Evolutionary conservation across 2,329 filamentous ascomycete species (phyloP).

Genomic region (Ramularia endophylla): DNA sequence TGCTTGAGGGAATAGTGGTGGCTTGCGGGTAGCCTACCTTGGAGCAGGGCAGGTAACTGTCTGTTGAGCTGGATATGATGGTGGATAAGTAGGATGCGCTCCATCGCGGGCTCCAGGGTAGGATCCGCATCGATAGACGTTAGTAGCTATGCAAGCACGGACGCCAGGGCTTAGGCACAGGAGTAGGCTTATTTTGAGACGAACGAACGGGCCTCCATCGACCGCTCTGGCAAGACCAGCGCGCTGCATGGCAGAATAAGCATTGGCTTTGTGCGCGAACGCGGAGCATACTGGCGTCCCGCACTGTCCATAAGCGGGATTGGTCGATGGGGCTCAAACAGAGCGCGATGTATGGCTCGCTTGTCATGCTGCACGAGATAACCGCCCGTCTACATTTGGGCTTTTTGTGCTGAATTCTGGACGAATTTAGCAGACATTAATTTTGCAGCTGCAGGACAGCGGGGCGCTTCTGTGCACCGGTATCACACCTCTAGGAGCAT

Average conservation of each 20-base stretch:
- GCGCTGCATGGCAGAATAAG: slow-evolving; percentile 16
- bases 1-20: slow-evolving; percentile 8
- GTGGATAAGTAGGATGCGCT: slow-evolving; percentile 27
- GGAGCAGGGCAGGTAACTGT: slow-evolving; percentile 14
- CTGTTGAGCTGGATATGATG: slow-evolving; percentile 25
- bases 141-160: slow-evolving; percentile 18
- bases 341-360: not conserved
- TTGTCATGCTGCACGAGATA: not conserved
- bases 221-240: slow-evolving; percentile 12
- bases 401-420: not conserved
- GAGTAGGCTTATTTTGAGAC: slow-evolving; percentile 25
- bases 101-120: slow-evolving; percentile 13
- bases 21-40: slow-evolving; percentile 19
- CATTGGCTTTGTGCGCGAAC: slow-evolving; percentile 9
- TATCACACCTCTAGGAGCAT: not conserved
- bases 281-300: not conserved
- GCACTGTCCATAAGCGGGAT: slow-evolving; percentile 1
- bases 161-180: slow-evolving; percentile 20
- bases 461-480: not conserved
- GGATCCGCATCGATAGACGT: slow-evolving; percentile 16
- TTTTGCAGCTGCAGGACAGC: not conserved
- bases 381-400: not conserved
- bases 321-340: not conserved
- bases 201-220: slow-evolving; percentile 11
- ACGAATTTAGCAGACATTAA: not conserved